These are phyloP conservation scores for Hebeloma cylindrosporum DNA, from an alignment of 768 basidiomycete genomes.

Conservation along the genomic window DNA sequence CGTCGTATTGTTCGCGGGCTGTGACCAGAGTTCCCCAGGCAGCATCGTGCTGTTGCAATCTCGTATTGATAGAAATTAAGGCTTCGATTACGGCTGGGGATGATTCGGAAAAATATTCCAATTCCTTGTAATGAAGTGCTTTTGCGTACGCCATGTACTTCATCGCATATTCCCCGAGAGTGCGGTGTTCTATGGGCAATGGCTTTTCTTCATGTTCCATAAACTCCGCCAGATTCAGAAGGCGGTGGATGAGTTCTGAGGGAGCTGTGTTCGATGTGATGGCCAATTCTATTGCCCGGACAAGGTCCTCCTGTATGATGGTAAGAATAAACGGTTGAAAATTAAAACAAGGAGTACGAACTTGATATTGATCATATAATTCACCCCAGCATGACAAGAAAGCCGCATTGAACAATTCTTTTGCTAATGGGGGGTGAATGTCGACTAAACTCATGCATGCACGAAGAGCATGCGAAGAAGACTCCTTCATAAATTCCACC, in stretches of 20 bases:
- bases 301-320: conserved; percentile 80
- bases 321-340: conserved; percentile 9
- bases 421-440: conserved; percentile 85
- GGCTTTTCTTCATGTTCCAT: conserved; percentile 99
- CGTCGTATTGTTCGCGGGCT: conserved; percentile 87
- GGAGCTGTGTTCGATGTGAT: conserved; percentile 78
- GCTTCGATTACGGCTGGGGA: conserved; percentile 90
- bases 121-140: conserved; percentile 96
- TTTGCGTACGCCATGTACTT: conserved; percentile 95
- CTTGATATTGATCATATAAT: conserved; percentile 95
- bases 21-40: conserved; percentile 95
- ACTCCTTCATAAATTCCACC: conserved; percentile 97
- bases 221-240: conserved; percentile 95
- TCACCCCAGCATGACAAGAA: conserved; percentile 98
- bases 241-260: conserved; percentile 84
- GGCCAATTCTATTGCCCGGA: conserved; percentile 83
- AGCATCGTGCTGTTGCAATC: conserved; percentile 94
- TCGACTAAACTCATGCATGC: conserved; percentile 95
- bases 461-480: conserved; percentile 95
- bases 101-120: conserved; percentile 93
- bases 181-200: conserved; percentile 89
- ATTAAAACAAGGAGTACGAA: conserved; percentile 29
- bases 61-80: conserved; percentile 94
- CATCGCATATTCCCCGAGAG: conserved; percentile 91
- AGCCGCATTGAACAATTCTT: conserved; percentile 96